Conservation (phyloP, 2,329 filamentous ascomycete species). For the Colletotrichum costaricense region DNA sequence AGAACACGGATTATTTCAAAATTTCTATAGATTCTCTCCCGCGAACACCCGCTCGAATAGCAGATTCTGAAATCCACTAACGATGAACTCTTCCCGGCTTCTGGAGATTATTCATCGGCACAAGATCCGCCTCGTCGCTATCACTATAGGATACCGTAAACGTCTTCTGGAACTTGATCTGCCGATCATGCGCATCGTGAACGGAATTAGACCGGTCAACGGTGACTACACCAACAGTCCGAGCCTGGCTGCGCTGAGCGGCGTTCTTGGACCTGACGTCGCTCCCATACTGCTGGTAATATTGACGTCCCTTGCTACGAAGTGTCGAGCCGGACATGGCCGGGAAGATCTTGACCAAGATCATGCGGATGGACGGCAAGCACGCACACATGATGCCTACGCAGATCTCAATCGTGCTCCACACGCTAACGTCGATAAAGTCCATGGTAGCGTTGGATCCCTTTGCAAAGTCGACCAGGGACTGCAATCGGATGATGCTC, state of each 20-base stretch:
- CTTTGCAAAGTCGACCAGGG: slow-evolving; percentile 40
- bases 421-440: slow-evolving; percentile 41
- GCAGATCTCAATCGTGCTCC: slow-evolving; percentile 50
- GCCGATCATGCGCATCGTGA: neutral
- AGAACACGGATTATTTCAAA: neutral
- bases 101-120: slow-evolving; percentile 42
- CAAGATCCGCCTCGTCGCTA: slow-evolving; percentile 46
- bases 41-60: neutral
- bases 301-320: slow-evolving; percentile 30
- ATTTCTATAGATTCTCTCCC: neutral
- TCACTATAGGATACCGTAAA: slow-evolving; percentile 48
- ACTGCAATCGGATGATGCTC: slow-evolving; percentile 42
- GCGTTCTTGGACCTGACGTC: slow-evolving; percentile 5
- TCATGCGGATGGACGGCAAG: slow-evolving; percentile 45
- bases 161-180: slow-evolving; percentile 47
- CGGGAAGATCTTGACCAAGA: slow-evolving; percentile 47
- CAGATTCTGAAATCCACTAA: neutral
- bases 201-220: slow-evolving; percentile 10
- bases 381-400: slow-evolving; percentile 50
- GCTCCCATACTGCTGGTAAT: slow-evolving; percentile 34
- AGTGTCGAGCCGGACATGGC: slow-evolving; percentile 30
- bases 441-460: slow-evolving; percentile 40
- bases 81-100: neutral
- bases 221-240: slow-evolving; percentile 18
- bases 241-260: neutral